phyloP scores from a whole-genome alignment of 1,139 yeast species.

The Geotrichum citri-aurantii region DNA sequence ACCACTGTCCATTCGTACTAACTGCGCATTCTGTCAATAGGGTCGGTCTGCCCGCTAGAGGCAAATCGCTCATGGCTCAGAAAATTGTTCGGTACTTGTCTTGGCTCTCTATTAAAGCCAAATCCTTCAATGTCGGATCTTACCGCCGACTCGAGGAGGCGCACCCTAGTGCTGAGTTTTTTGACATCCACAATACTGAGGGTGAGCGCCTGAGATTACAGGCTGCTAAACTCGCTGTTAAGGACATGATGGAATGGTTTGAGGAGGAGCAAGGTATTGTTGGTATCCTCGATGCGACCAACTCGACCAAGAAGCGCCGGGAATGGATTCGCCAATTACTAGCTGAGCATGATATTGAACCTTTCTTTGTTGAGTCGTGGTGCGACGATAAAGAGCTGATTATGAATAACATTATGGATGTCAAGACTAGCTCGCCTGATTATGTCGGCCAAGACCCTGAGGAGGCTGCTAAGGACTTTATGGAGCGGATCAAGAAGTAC shows the following conservation, averaged over 20 bases:
- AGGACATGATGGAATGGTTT: constrained; percentile 89
- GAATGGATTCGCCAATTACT: constrained; percentile 58
- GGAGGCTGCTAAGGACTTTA: constrained; percentile 64
- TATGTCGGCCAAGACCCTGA: constrained; percentile 69
- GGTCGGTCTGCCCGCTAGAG: constrained; percentile 69
- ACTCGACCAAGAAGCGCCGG: constrained; percentile 68
- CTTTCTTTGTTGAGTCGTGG: constrained; percentile 88
- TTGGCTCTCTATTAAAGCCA: constrained; percentile 85
- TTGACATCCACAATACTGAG: constrained; percentile 59
- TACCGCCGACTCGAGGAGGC: constrained; percentile 62
- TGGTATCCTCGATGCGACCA: constrained; percentile 87
- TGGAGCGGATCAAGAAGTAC: constrained; percentile 66
- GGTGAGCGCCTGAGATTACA: constrained; percentile 58
- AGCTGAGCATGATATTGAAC: constrained; percentile 65
- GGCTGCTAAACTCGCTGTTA: constrained; percentile 67
- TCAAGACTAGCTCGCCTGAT: constrained; percentile 83
- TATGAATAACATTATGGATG: constrained; percentile 74
- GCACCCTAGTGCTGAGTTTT: constrained; percentile 69
- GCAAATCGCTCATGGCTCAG: constrained; percentile 75
- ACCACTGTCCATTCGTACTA: not conserved
- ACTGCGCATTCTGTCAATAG: constrained; percentile 17
- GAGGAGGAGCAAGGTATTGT: constrained; percentile 75
- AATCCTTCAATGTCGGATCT: constrained; percentile 83
- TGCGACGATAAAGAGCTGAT: constrained; percentile 80
- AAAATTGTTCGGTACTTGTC: constrained; percentile 80